Base-by-base conservation (phyloP, 2,329 filamentous ascomycete species). In the Epichloe brachyelytri region DNA sequence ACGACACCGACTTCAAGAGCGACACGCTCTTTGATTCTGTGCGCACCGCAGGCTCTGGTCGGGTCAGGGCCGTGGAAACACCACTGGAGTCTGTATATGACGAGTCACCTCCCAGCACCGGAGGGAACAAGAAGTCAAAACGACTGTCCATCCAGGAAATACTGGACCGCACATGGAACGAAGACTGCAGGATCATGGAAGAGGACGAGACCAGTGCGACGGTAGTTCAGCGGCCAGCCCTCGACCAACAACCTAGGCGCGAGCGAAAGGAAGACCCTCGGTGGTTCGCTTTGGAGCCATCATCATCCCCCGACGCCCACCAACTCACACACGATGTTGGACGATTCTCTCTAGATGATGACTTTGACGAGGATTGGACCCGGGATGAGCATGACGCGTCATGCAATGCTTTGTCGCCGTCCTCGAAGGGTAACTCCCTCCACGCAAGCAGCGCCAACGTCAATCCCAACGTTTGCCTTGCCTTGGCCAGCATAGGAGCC, bases 71-170 rank as follows among this genome's bases (percentile, higher is more conserved):
- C 36, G 76, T 81, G 45, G 81, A 87, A 62, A 85, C 83, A 30
- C 84, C 85, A 15, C 71, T 89, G 47, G 85, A 89, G 61, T 86
- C 81, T 22, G 86, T 89, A 72, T 90, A 89, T 65, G 85, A 90
- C 66, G 86, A 90, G 59, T 87, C 85, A 14, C 84, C 83, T 37
- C 78, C 80, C 7, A 78, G 75, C 61, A 76, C 77, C 1, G 73
- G 74, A 17, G 71, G 73, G 50, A 75, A 75, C 56, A 66, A 57
- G 57, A 79, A 73, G 60, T 68, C 72, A 3, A 80, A 79, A 58
- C 70, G 78, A 26, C 61, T 79, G 11, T 80, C 78, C 0, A 78
- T 80, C 38, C 78, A 80, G 46, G 78, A 80, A 56, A 79, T 80
- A 17, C 61, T 80, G 17, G 77, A 75, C 7, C 70, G 69, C 14